Base-by-base conservation (phyloP, 2,329 filamentous ascomycete genomes). In the Neoascochyta sp. region DNA sequence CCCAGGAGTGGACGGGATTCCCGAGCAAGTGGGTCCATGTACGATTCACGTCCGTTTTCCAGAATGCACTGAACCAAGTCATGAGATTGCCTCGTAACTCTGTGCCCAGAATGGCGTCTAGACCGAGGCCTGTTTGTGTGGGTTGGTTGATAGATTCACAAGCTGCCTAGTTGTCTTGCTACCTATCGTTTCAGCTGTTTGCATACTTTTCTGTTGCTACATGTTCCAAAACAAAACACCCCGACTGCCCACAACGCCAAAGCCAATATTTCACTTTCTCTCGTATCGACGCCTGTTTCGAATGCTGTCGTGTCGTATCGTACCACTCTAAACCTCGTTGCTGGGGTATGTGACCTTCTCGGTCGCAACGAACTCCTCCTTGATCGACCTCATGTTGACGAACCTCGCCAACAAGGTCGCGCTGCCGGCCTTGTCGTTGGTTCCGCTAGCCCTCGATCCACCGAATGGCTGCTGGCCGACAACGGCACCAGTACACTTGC, bases 401-500 rank as follows among this genome's bases (percentile, higher is more conserved):
- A 77, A 77, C 19, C 74, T 53, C 7, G 62, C 56, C 41, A 76
- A 46, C 42, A 77, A 45, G 33, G 67, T 74, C 30, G 69, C 65
- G 37, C 68, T 73, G 5, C 73, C 73, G 12, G 73, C 73, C 60
- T 77, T 77, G 52, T 77, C 73, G 39, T 76, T 76, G 13, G 73
- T 77, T 8, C 73, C 73, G 28, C 67, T 72, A 9, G 72, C 71
- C 36, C 73, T 64, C n/a, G 70, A 71, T 21, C 73, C 73, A 35
- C 73, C 73, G 40, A 71, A 71, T 3, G 69, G 67, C 45, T 72
- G 69, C 50, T 72, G 69, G 9, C 66, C 68, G 19, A 72, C 69
- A 14, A 69, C 66, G 5, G 66, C 63, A 17, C 59, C 73, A 3
- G 73, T 77, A 39, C 68, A 81, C 75, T 89, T 89, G 70, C 81